Evolutionary conservation across 768 basidiomycete species (phyloP), one percentile per base, ranked within the genome.

Genomic region (Termitomyces eurrhizus): DNA sequence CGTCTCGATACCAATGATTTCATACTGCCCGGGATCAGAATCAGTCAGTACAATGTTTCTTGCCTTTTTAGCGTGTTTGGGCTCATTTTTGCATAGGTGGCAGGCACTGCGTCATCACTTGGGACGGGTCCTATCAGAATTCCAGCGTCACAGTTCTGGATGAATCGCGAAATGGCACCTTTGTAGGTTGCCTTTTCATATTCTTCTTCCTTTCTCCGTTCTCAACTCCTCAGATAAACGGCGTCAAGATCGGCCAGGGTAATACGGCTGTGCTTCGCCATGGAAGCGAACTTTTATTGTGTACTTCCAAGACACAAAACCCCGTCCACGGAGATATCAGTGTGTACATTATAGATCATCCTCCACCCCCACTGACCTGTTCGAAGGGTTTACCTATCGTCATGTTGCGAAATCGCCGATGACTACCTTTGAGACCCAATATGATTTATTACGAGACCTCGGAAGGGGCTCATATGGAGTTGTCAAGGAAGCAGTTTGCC

Each of bases 381-480:
- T 26, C 4, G 32, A 44, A 92, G 89, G 88, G 7, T 91, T 84
- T 68, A 83, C 90, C 51, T 92, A 85, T 68, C 84, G 89, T 13
- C 84, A 88, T 64, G 77, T 80, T 12, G 86, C 86, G 4, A 74
- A 68, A 33, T 73, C 74, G 18, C 76, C 82, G 0, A 72, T 71
- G n/a, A 77, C 77, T 4, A 84, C 84, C 3, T 72, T 92, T 6
- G 82, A 86, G 67, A 80, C 80, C 0, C 73, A 78, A 57, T 92
- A 92, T 69, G 89, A 91, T 63, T 66, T 91, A 42, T 75, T 79
- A 37, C 70, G 77, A 55, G 85, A 90, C 70, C 83, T 98, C 4
- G 96, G 96, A 55, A 87, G 87, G 64, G 96, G 96, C 7, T 87
- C 93, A 3, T 98, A 95, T 69, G 96, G 94, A 7, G 88, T 88